Percentiles rank a stretch among this genome's conserved stretches.
These are phyloP conservation scores for Alternaria brassicicola DNA, from an alignment of 2,329 filamentous ascomycete species.

Conservation along the genomic window DNA sequence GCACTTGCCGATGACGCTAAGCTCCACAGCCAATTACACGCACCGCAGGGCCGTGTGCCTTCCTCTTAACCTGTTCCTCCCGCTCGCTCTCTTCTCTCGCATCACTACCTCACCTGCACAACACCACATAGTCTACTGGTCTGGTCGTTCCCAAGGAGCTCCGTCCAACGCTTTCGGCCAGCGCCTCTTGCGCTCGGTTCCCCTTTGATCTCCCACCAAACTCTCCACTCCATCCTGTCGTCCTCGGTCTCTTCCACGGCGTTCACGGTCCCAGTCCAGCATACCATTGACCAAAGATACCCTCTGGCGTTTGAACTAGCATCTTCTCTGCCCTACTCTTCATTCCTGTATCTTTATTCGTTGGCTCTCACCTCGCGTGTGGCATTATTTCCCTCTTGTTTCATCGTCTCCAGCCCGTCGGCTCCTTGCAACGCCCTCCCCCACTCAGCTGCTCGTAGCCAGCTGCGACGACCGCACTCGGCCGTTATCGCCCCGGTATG, in stretches of 20 bases:
- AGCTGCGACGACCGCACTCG: slow-evolving; percentile 44
- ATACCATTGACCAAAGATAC: slow-evolving; percentile 45
- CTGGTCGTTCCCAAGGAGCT: slow-evolving; percentile 46
- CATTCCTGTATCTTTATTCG: slow-evolving; percentile 28
- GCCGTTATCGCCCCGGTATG: slow-evolving; percentile 44
- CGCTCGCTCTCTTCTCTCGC: slow-evolving; percentile 31
- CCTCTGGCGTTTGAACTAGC: slow-evolving; percentile 39
- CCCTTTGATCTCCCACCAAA: slow-evolving; percentile 26
- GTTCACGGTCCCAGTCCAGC: slow-evolving; percentile 46
- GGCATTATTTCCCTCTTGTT: slow-evolving; percentile 25
- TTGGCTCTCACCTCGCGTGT: slow-evolving; percentile 19
- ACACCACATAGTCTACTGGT: slow-evolving; percentile 34
- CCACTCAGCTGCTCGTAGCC: slow-evolving; percentile 32
- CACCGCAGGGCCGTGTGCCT: slow-evolving; percentile 20
- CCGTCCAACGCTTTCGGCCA: slow-evolving; percentile 50
- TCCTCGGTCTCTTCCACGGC: slow-evolving; percentile 44
- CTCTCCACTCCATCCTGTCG: slow-evolving; percentile 32
- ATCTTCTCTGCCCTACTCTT: slow-evolving; percentile 23
- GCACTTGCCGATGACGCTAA: slow-evolving; percentile 28
- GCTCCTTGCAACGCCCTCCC: slow-evolving; percentile 17
- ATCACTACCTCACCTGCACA: slow-evolving; percentile 35
- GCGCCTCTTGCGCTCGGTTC: slow-evolving; percentile 51
- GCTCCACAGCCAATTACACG: slow-evolving; percentile 27
- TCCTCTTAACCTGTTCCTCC: slow-evolving; percentile 35
- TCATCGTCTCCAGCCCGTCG: slow-evolving; percentile 15